These are phyloP conservation scores for Plasmodium reichenowi DNA, from an alignment of 169 alveolate species.

Conservation along the genomic window DNA sequence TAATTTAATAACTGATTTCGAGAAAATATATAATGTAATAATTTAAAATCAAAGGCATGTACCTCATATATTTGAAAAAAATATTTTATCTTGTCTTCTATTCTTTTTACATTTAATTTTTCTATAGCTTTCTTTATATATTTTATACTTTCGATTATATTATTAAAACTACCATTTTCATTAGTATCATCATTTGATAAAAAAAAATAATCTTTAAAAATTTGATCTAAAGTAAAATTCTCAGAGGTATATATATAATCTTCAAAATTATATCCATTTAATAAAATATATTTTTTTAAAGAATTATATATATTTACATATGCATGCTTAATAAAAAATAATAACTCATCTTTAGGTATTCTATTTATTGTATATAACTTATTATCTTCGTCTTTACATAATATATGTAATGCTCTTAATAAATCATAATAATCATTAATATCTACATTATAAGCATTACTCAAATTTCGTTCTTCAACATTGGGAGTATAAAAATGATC, in stretches of 20 bases:
- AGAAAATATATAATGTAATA: constrained; percentile 34
- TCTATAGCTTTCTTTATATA: constrained; percentile 22
- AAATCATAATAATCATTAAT: constrained; percentile 22
- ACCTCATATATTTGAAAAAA: constrained; percentile 15
- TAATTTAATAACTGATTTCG: constrained; percentile 22
- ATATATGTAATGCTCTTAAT: constrained; percentile 36
- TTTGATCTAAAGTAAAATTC: constrained; percentile 16
- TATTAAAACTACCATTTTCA: constrained; percentile 20
- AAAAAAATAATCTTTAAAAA: constrained; percentile 31
- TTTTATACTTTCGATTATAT: constrained; percentile 24
- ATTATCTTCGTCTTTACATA: constrained; percentile 14
- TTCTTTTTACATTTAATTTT: constrained; percentile 19
- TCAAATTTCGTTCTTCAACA: not conserved
- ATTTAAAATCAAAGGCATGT: constrained; percentile 18
- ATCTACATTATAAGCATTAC: constrained; percentile 16
- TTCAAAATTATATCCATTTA: constrained; percentile 33
- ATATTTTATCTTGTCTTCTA: constrained; percentile 28
- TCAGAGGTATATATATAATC: constrained; percentile 32
- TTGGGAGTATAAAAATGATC: constrained; percentile 16
- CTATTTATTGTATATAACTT: constrained; percentile 60
- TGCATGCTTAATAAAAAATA: constrained; percentile 27
- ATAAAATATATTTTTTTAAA: constrained; percentile 23
- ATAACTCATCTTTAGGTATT: constrained; percentile 22
- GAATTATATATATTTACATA: constrained; percentile 36
- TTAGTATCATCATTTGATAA: constrained; percentile 5